Percentiles rank a stretch among this genome's conserved stretches.
Conservation (phyloP, 306 rosid genomes). For the Prunus persica region DNA sequence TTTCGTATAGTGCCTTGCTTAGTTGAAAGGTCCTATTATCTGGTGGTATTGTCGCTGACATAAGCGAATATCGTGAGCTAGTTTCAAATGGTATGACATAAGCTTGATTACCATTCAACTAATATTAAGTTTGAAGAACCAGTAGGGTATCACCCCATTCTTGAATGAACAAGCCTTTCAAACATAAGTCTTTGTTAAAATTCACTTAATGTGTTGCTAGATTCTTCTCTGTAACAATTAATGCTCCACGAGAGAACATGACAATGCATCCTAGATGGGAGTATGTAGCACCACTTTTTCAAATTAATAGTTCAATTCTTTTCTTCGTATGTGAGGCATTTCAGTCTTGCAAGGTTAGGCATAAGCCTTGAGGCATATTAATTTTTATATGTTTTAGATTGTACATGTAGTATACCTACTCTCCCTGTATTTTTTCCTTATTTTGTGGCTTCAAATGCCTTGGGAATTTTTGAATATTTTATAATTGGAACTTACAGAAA, state of each 20-base stretch:
- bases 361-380: too few relatives aligned
- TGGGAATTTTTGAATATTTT: not conserved
- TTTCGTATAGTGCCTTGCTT: not conserved
- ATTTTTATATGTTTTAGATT: too few relatives aligned
- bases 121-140: not conserved
- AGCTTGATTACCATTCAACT: not conserved
- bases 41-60: not conserved
- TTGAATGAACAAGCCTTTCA: not conserved
- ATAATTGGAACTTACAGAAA: constrained; percentile 20
- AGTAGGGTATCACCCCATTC: not conserved
- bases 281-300: not conserved
- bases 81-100: not conserved
- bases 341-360: too few relatives aligned
- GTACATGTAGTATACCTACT: too few relatives aligned
- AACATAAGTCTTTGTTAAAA: not conserved
- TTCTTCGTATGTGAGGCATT: too few relatives aligned
- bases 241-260: not conserved
- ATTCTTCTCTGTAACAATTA: not conserved
- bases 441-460: not conserved
- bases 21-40: not conserved
- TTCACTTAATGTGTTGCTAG: not conserved
- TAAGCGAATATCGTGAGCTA: too few relatives aligned
- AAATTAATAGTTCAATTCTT: not conserved
- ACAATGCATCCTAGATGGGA: not conserved
- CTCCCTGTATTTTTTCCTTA: not conserved